Evolutionary conservation across 2,329 filamentous ascomycete species (phyloP).

Genomic region (Acephala macrosclerotiorum): DNA sequence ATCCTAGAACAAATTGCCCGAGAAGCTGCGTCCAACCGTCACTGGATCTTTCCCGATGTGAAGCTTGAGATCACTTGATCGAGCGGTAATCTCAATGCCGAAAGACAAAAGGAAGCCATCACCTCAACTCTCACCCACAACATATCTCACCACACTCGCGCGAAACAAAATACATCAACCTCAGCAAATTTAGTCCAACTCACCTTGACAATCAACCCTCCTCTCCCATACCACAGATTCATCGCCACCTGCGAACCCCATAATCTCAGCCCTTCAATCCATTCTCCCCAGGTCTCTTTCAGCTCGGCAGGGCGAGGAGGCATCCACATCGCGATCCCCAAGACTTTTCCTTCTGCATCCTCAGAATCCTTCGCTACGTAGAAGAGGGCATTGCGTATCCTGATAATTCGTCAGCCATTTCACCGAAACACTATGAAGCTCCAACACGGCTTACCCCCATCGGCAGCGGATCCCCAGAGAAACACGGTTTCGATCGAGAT

Average conservation of each 20-base stretch:
- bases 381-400: conserved; percentile 71
- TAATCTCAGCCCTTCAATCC: conserved; percentile 69
- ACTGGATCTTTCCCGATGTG: neutral
- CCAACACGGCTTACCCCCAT: too few relatives aligned
- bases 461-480: conserved; percentile 63
- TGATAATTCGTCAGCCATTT: too few relatives aligned
- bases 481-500: conserved; percentile 36
- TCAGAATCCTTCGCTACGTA: conserved; percentile 70
- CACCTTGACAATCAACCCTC: conserved; percentile 69
- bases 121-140: conserved; percentile 8
- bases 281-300: conserved; percentile 65
- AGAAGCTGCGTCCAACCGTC: neutral
- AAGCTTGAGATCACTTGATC: neutral
- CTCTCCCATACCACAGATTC: conserved; percentile 73
- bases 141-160: conserved; percentile 7
- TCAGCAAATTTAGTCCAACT: conserved; percentile 16
- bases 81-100: neutral
- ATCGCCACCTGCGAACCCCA: conserved; percentile 71
- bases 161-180: conserved; percentile 14
- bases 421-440: too few relatives aligned
- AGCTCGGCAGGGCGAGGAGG: conserved; percentile 57
- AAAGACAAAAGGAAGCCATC: neutral
- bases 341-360: conserved; percentile 54
- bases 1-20: neutral
- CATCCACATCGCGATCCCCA: conserved; percentile 79